Conservation (phyloP, 495 filamentous ascomycete genomes). For the Penicillium robsamsonii region DNA sequence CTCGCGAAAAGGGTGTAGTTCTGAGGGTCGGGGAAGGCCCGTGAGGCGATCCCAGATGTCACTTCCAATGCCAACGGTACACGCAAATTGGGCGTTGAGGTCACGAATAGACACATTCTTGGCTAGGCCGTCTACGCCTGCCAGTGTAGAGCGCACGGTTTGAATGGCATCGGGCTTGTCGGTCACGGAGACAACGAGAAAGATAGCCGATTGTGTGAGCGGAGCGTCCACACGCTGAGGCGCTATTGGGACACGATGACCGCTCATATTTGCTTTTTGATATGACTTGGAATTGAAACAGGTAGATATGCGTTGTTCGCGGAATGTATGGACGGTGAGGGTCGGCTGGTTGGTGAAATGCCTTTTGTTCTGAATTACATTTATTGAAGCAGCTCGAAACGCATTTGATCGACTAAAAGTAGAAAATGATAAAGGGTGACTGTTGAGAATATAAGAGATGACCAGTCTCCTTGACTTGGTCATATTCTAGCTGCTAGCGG, state of each 20-base stretch:
- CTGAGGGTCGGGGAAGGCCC: constrained; percentile 42
- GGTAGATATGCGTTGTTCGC: background rate
- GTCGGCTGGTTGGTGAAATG: background rate
- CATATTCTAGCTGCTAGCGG: background rate
- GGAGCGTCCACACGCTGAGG: constrained; percentile 50
- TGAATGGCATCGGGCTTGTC: constrained; percentile 34
- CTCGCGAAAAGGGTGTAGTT: constrained; percentile 52
- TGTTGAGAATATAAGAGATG: background rate
- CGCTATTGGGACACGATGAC: constrained; percentile 34
- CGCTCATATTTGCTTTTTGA: constrained; percentile 25
- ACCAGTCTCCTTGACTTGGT: background rate
- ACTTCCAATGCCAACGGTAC: constrained; percentile 55
- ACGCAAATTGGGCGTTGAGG: constrained; percentile 46
- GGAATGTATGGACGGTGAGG: background rate
- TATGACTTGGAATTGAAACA: background rate
- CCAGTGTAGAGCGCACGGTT: constrained; percentile 45
- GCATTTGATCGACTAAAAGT: background rate
- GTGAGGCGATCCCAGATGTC: constrained; percentile 49
- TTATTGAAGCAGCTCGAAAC: background rate
- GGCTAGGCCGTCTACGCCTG: constrained; percentile 42
- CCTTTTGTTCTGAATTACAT: no score
- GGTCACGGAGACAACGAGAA: constrained; percentile 48
- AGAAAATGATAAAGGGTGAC: background rate
- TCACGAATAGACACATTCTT: constrained; percentile 58
- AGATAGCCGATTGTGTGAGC: constrained; percentile 50